Conservation (phyloP, 2,329 filamentous ascomycete genomes). For the Hymenoscyphus fructigenus region DNA sequence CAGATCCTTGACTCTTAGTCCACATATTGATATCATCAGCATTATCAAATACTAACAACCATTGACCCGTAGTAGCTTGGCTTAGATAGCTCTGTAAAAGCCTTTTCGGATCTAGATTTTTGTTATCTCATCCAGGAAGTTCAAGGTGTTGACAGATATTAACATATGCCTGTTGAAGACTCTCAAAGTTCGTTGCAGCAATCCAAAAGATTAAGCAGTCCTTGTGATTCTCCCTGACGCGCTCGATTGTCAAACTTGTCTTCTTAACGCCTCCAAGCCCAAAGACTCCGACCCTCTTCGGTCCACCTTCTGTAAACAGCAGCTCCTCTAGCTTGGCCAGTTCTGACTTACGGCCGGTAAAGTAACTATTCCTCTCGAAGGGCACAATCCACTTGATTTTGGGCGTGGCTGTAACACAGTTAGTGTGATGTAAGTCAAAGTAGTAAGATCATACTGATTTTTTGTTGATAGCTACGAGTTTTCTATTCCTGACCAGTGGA, state of each 20-base stretch:
- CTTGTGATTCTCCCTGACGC: neutral
- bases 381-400: constrained; percentile 11
- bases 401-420: constrained; percentile 8
- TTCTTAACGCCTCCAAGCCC: constrained; percentile 6
- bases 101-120: neutral
- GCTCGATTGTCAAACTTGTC: neutral
- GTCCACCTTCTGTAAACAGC: neutral
- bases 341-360: constrained; percentile 1
- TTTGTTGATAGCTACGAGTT: constrained; percentile 22
- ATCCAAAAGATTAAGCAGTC: constrained; percentile 6
- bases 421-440: constrained; percentile 9
- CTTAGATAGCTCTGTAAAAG: constrained; percentile 5
- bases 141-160: neutral
- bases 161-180: constrained; percentile 9
- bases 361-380: constrained; percentile 4
- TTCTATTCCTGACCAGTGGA: neutral
- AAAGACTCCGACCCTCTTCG: neutral
- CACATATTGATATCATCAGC: constrained; percentile 11
- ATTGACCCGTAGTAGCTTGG: constrained; percentile 1
- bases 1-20: constrained; percentile 18
- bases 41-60: constrained; percentile 9
- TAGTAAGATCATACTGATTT: constrained; percentile 12
- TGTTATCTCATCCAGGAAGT: neutral
- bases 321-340: constrained; percentile 2
- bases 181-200: constrained; percentile 6